Base-by-base conservation (phyloP, 1,284 basidiomycete genomes). In the Pisolithus thermaeus region DNA sequence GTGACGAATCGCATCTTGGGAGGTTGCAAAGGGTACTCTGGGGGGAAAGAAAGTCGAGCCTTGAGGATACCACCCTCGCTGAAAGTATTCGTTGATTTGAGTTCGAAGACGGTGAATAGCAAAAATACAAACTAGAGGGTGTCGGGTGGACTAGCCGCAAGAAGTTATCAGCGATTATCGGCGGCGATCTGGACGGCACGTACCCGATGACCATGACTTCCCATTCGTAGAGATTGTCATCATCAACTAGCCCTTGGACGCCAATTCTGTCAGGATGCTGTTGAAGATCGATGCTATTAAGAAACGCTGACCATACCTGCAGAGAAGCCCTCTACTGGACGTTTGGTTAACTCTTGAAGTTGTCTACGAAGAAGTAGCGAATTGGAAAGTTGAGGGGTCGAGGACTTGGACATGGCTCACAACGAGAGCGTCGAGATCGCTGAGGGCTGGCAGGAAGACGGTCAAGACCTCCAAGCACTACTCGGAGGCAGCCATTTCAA, bases 1-100 rank as follows among this genome's bases (percentile, higher is more conserved):
- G 94, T 94, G 57, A 90, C 80, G 68, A 99, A 99, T 51, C 83
- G 83, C 92, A 99, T 93, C 81, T 91, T 96, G 37, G 96, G 96
- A 18, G 96, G 96, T 37, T 87, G 75, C 49, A 97, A 73, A 18
- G 96, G 96, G 68, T 88, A 99, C 68, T 97, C 92, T 28, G 81
- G 73, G 20, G 94, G 94, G 71, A 97, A 97, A 6, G 83, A 79
- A 56, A 97, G 73, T 49, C 87, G 78, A 14, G 92, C 92, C 71
- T 90, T 92, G 72, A 95, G 87, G 69, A 97, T 90, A 11, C 89
- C 94, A 56, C 93, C 93, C 72, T 97, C 94, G 66, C 91, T 93
- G 62, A 44, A 48, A 40, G 30, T 20, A 50, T 49, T n/a, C n/a
- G 28, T 37, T 11, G 4, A 2, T 30, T 54, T 58, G 42, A 60